These are phyloP conservation scores for Aphanomyces cochlioides DNA, from an alignment of 352 stramenopile species.

Conservation along the genomic window DNA sequence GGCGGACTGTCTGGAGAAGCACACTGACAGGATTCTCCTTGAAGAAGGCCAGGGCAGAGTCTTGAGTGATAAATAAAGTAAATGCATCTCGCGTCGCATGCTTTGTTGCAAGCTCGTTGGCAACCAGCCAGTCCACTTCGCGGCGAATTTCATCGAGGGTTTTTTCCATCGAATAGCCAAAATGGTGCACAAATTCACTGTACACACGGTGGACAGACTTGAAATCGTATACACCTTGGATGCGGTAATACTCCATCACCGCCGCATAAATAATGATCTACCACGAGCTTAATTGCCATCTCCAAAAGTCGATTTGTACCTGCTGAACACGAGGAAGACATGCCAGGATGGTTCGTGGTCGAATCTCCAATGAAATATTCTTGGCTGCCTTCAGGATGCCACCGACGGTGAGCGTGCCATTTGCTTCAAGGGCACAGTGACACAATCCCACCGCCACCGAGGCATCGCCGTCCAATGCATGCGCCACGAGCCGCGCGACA, in stretches of 20 bases:
- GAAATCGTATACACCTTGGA: neutral
- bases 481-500: neutral
- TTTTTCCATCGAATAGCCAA: neutral
- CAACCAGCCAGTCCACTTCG: neutral
- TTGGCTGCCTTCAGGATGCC: neutral
- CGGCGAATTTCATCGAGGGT: neutral
- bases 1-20: neutral
- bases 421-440: neutral
- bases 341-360: neutral
- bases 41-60: neutral
- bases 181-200: neutral
- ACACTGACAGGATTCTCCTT: neutral
- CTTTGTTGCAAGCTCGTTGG: neutral
- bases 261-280: constrained; percentile 13
- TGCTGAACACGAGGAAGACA: neutral
- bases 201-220: neutral
- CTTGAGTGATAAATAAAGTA: constrained; percentile 15
- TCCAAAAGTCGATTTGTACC: neutral
- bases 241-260: neutral
- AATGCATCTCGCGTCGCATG: neutral
- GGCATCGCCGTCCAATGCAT: neutral
- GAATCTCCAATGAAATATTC: neutral
- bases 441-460: neutral
- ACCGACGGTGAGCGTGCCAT: neutral
- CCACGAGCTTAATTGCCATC: neutral